These are phyloP conservation scores for Chytriomyces confervae DNA, from an alignment of 192 early-diverging fungal genomes.

Conservation along the genomic window DNA sequence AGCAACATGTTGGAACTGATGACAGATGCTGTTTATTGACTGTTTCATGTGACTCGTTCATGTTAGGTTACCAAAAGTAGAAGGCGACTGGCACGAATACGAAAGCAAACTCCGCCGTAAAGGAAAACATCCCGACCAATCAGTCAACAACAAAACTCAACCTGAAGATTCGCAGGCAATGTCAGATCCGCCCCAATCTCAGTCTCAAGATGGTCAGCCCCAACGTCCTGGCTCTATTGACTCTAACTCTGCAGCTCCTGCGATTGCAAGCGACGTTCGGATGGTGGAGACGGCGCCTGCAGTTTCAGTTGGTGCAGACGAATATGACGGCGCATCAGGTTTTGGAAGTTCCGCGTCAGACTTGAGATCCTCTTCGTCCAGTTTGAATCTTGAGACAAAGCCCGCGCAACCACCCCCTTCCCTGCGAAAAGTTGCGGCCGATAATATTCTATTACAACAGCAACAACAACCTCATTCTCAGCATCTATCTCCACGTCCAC, in stretches of 20 bases:
- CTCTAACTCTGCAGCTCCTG: no score
- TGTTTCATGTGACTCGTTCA: neutral
- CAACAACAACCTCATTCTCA: neutral
- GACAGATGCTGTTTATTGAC: neutral
- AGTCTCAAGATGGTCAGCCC: no score
- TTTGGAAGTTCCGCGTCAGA: neutral
- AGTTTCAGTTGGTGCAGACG: neutral
- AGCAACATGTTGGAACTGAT: neutral
- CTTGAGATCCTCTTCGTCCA: neutral
- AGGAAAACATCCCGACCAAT: constrained; percentile 33
- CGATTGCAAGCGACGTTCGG: no score
- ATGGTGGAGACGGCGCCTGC: no score
- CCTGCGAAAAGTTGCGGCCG: constrained; percentile 5
- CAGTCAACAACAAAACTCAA: neutral
- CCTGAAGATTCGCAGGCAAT: no score
- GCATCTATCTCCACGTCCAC: constrained; percentile 5
- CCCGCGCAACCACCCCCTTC: neutral
- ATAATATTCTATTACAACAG: neutral
- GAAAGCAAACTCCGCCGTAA: constrained; percentile 85
- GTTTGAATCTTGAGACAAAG: neutral
- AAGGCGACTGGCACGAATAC: constrained; percentile 96
- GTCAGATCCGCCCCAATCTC: no score
- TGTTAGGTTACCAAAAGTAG: constrained; percentile 58
- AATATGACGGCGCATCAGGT: neutral
- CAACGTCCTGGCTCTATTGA: no score